Conservation (phyloP, 2,329 filamentous ascomycete species). For the Exophiala dermatitidis region DNA sequence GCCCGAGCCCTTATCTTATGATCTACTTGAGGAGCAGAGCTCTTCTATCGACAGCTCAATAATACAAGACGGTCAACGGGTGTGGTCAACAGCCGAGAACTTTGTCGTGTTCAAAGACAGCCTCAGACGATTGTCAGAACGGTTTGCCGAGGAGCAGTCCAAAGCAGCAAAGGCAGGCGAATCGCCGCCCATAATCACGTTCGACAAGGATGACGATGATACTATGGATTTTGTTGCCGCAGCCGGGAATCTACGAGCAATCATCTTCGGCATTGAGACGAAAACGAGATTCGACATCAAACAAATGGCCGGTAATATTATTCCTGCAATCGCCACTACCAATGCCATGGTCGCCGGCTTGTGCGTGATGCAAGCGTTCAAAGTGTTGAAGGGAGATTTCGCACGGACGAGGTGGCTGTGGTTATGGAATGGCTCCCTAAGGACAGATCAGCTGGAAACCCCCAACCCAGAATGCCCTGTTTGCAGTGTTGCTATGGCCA, state of each 20-base stretch:
- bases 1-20: constrained; percentile 67
- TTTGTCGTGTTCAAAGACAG: constrained; percentile 78
- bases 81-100: constrained; percentile 80
- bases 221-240: constrained; percentile 91
- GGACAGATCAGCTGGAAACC: constrained; percentile 52
- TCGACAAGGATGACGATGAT: constrained; percentile 95
- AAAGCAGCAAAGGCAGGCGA: constrained; percentile 40
- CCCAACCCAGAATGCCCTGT: constrained; percentile 80
- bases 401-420: constrained; percentile 75
- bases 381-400: constrained; percentile 69
- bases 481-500: constrained; percentile 66
- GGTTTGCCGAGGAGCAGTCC: constrained; percentile 59
- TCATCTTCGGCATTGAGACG: constrained; percentile 78
- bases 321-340: constrained; percentile 94
- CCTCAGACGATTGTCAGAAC: constrained; percentile 65
- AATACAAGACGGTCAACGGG: constrained; percentile 60
- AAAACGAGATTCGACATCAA: constrained; percentile 96
- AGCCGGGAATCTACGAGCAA: constrained; percentile 80
- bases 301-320: constrained; percentile 98
- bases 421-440: constrained; percentile 54
- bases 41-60: constrained; percentile 46
- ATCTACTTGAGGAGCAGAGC: constrained; percentile 50
- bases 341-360: constrained; percentile 93
- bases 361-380: constrained; percentile 87
- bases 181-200: constrained; percentile 60